Evolutionary conservation across 306 rosid genomes (phyloP).

Genomic region (Datisca glomerata): DNA sequence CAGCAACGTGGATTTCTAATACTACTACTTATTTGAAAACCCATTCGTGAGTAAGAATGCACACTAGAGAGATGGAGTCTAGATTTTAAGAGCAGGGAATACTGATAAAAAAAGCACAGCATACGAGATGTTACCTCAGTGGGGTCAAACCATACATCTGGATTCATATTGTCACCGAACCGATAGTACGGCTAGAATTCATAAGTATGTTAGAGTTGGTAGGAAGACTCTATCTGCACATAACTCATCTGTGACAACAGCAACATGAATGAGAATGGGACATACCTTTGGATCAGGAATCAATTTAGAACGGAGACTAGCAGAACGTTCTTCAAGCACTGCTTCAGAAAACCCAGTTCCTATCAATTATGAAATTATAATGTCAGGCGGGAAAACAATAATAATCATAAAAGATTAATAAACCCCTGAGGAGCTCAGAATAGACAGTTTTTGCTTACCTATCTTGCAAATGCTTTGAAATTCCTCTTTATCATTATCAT

Average conservation of each 20-base stretch:
- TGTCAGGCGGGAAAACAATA: conserved; percentile 14
- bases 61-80: too few species aligned
- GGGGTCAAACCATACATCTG: conserved; percentile 96
- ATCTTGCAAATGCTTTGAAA: conserved; percentile 92
- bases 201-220: conserved; percentile 11
- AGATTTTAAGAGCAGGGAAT: too few species aligned
- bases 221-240: too few species aligned
- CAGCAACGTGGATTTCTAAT: neutral
- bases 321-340: conserved; percentile 65
- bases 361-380: conserved; percentile 17
- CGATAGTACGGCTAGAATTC: conserved; percentile 61
- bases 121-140: conserved; percentile 39
- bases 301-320: conserved; percentile 62
- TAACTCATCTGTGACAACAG: too few species aligned
- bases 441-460: conserved; percentile 31
- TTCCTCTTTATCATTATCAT: conserved; percentile 62
- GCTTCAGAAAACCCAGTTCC: conserved; percentile 83
- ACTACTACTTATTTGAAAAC: neutral
- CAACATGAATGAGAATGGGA: conserved; percentile 10
- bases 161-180: conserved; percentile 50
- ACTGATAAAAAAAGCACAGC: neutral
- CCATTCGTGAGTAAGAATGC: too few species aligned
- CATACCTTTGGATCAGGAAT: conserved; percentile 73
- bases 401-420: conserved; percentile 5
- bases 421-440: neutral